A percentile compares a stretch with the other conserved stretches of the same genome.
These are phyloP conservation scores for Aspergillus conjunctus DNA, from an alignment of 495 filamentous ascomycete species.

Conservation along the genomic window DNA sequence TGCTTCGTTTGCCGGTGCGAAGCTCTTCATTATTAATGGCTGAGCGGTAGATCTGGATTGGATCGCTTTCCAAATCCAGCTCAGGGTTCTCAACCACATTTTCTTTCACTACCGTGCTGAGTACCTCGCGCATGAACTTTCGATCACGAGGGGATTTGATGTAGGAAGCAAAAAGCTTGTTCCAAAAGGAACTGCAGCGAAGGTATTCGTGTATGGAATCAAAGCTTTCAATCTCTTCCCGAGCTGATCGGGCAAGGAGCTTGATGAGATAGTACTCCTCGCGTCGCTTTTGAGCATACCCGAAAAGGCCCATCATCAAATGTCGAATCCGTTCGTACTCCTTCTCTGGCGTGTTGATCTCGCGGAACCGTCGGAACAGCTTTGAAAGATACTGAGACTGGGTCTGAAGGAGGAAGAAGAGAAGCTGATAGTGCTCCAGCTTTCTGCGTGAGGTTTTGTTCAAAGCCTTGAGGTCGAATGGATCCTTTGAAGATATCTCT, in stretches of 20 bases:
- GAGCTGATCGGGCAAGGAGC: slow-evolving; percentile 77
- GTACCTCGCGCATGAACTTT: slow-evolving; percentile 83
- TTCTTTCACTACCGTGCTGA: slow-evolving; percentile 80
- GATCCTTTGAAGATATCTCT: slow-evolving; percentile 84
- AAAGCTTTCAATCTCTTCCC: slow-evolving; percentile 82
- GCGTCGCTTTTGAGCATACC: slow-evolving; percentile 92
- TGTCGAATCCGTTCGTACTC: slow-evolving; percentile 90
- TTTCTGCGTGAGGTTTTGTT: slow-evolving; percentile 96
- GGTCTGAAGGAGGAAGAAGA: slow-evolving; percentile 97
- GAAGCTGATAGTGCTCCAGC: slow-evolving; percentile 93
- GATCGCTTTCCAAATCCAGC: slow-evolving; percentile 93
- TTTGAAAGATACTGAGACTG: slow-evolving; percentile 92
- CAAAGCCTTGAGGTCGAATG: slow-evolving; percentile 93
- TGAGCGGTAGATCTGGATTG: slow-evolving; percentile 94
- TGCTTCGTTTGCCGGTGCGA: slow-evolving; percentile 81
- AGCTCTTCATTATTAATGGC: slow-evolving; percentile 96
- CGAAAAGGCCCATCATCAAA: slow-evolving; percentile 95
- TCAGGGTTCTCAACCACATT: slow-evolving; percentile 89
- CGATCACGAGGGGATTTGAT: slow-evolving; percentile 89
- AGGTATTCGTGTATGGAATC: slow-evolving; percentile 78
- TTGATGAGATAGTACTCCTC: slow-evolving; percentile 98
- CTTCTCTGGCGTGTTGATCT: slow-evolving; percentile 84
- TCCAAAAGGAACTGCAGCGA: slow-evolving; percentile 90
- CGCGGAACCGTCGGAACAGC: slow-evolving; percentile 80
- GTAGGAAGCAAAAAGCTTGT: slow-evolving; percentile 81